phyloP scores from a whole-genome alignment of 2,329 filamentous ascomycete genomes.

The Hortaea werneckii region DNA sequence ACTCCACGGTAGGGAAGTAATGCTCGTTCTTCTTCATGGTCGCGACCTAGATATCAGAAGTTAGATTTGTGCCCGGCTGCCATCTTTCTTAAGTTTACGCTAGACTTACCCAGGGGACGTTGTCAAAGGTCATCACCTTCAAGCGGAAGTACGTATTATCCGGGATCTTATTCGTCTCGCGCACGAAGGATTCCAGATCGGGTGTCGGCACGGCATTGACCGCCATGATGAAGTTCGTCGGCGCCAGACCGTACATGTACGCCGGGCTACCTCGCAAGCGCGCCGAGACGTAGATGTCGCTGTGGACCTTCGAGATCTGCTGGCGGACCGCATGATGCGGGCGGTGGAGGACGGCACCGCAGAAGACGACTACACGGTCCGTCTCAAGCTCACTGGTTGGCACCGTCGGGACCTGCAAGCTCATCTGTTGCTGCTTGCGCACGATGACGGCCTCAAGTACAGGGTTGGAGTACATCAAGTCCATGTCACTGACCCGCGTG shows the following conservation, averaged over 20 bases:
- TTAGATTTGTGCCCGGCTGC: too few species aligned
- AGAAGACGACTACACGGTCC: conserved; percentile 84
- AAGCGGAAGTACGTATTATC: conserved; percentile 98
- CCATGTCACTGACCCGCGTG: conserved; percentile 83
- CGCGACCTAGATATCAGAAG: too few species aligned
- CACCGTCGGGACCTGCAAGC: conserved; percentile 71
- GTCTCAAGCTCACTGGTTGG: conserved; percentile 87
- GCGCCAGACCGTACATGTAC: conserved; percentile 83
- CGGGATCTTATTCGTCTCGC: conserved; percentile 73
- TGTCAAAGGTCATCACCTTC: conserved; percentile 96
- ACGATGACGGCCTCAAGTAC: conserved; percentile 76
- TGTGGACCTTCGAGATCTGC: conserved; percentile 93
- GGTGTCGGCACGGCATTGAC: conserved; percentile 83
- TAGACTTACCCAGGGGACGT: conserved; percentile 96
- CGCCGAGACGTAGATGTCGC: conserved; percentile 90
- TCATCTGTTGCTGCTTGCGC: conserved; percentile 70
- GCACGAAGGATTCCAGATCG: conserved; percentile 70
- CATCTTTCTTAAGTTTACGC: too few species aligned
- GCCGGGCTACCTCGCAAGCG: conserved; percentile 72
- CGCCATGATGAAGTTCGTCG: conserved; percentile 94
- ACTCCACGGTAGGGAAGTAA: conserved; percentile 65
- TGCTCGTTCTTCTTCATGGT: conserved; percentile 99
- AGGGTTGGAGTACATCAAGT: conserved; percentile 91
- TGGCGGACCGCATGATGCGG: conserved; percentile 94
- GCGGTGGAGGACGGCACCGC: conserved; percentile 82